Percentiles rank a stretch among this genome's conserved stretches.
These are phyloP conservation scores for Haplosporangium sp. DNA, from an alignment of 371 early-diverging fungal species.

Conservation along the genomic window DNA sequence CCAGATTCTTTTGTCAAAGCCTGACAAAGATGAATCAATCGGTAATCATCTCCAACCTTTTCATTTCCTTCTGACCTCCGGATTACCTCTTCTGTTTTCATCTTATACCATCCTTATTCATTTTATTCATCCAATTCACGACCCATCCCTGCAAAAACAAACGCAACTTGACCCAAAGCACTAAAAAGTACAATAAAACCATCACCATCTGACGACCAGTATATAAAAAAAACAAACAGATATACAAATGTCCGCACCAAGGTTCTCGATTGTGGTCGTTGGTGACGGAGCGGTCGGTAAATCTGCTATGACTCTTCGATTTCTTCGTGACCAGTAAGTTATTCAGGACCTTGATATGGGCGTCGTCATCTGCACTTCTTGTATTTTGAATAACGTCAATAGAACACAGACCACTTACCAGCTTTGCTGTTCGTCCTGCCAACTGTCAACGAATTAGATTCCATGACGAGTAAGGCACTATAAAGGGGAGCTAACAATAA, in stretches of 20 bases:
- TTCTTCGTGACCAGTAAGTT: conserved; percentile 53
- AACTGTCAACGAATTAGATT: conserved; percentile 3
- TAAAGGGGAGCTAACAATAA: not conserved
- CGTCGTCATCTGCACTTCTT: not conserved
- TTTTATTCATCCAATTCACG: too few species aligned
- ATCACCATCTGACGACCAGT: not conserved
- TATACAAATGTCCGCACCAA: not conserved
- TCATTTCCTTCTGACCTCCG: too few species aligned
- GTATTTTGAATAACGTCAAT: not conserved
- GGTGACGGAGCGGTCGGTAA: conserved; percentile 56
- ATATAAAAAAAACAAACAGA: not conserved
- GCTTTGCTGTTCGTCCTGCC: not conserved
- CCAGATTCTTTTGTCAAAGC: too few species aligned
- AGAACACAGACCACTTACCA: not conserved
- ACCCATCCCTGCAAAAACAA: too few species aligned
- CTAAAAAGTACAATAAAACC: not conserved
- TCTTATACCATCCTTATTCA: too few species aligned
- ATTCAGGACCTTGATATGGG: too few species aligned
- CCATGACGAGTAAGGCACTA: conserved; percentile 13
- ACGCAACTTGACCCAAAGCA: not conserved
- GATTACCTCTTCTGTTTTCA: too few species aligned
- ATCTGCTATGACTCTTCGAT: conserved; percentile 46
- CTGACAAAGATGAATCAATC: too few species aligned
- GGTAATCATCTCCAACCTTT: too few species aligned
- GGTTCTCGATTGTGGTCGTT: conserved; percentile 43